Conservation (phyloP, 495 filamentous ascomycete species). For the Xeromyces bisporus region DNA sequence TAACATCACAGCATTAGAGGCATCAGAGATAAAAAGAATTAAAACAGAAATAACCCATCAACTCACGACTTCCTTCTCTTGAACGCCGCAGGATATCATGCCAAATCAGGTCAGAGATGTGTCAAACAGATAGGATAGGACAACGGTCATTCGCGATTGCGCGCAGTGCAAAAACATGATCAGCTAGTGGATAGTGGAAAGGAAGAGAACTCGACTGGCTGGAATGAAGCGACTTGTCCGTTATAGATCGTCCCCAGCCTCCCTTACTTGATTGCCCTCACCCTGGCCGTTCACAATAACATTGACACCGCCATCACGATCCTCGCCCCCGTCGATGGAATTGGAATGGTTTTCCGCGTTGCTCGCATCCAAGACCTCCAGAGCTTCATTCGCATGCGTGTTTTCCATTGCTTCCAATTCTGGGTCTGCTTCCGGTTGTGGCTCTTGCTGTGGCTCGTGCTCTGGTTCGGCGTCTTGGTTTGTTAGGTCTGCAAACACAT, state of each 20-base stretch:
- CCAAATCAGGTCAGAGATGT: background rate
- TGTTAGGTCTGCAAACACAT: conserved; percentile 31
- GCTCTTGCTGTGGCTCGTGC: conserved; percentile 9
- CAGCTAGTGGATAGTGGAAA: too few species aligned
- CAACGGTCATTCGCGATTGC: background rate
- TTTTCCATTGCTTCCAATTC: conserved; percentile 23
- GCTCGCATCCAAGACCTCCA: conserved; percentile 28
- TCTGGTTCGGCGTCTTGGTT: conserved; percentile 28
- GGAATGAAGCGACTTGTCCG: too few species aligned
- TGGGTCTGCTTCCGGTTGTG: conserved; percentile 17
- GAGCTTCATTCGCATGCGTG: conserved; percentile 28
- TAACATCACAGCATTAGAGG: too few species aligned
- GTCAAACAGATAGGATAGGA: background rate
- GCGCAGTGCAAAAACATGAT: too few species aligned
- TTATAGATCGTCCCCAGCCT: background rate
- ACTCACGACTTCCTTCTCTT: background rate
- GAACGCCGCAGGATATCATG: background rate
- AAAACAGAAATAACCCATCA: background rate
- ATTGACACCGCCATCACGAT: conserved; percentile 3
- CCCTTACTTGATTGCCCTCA: background rate
- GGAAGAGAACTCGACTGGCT: too few species aligned
- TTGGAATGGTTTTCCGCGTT: conserved; percentile 16
- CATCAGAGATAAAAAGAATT: background rate
- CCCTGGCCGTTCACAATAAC: conserved; percentile 5
- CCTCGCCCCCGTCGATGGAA: conserved; percentile 6